Evolutionary conservation across 2,329 filamentous ascomycete species (phyloP).

Genomic region (Chaetomium sp.): DNA sequence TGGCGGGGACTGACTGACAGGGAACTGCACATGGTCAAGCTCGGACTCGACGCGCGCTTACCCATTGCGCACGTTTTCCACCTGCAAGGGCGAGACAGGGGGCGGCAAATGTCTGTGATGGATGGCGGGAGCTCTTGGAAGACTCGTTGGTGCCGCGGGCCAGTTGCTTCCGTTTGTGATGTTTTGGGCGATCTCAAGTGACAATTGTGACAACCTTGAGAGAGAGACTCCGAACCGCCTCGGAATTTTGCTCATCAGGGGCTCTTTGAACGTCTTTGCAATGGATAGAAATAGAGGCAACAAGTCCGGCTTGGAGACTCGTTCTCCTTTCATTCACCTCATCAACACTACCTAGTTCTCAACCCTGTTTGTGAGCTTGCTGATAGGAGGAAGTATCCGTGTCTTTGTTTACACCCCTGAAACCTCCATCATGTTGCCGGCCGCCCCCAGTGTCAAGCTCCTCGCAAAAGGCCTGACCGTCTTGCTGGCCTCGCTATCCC

Average conservation of each 20-base stretch:
- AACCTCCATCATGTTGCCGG: conserved; percentile 10
- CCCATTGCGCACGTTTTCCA: background rate
- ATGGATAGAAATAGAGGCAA: conserved; percentile 7
- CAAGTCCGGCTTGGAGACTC: background rate
- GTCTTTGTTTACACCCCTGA: conserved; percentile 15
- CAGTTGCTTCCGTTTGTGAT: conserved; percentile 8
- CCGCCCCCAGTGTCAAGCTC: background rate
- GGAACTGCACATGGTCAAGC: background rate
- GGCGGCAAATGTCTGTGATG: background rate
- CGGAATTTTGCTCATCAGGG: background rate
- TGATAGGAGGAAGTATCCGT: background rate
- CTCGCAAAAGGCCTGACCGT: background rate
- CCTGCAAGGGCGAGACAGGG: conserved; percentile 5
- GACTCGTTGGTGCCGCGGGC: conserved; percentile 1
- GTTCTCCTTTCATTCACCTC: background rate
- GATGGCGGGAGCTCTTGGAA: background rate
- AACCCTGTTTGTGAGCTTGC: background rate
- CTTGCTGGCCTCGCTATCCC: conserved; percentile 4
- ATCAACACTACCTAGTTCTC: background rate
- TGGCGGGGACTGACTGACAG: background rate
- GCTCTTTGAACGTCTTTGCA: background rate
- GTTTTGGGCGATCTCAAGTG: background rate
- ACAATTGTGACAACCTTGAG: background rate
- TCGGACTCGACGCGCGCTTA: background rate
- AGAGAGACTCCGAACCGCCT: background rate